These are phyloP conservation scores for Hibiscus mutabilis DNA, from an alignment of 345 rosid species.

Conservation along the genomic window DNA sequence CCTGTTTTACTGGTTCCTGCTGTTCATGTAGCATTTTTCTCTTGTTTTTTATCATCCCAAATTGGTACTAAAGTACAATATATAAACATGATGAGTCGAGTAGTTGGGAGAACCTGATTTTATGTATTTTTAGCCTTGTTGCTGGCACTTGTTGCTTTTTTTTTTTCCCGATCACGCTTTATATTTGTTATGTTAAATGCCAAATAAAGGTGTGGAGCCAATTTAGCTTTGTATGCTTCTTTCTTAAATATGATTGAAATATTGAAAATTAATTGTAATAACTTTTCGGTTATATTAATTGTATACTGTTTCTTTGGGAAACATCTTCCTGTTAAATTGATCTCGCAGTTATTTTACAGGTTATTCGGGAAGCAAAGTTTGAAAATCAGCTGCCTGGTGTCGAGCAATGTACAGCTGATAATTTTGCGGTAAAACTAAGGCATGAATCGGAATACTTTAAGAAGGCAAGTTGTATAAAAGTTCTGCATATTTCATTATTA, in stretches of 20 bases:
- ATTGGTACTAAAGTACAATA: background rate
- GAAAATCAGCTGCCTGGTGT: conserved; percentile 9
- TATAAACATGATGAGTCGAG: background rate
- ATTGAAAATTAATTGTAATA: background rate
- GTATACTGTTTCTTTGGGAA: background rate
- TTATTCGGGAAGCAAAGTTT: conserved; percentile 24
- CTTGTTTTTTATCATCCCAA: background rate
- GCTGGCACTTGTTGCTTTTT: background rate
- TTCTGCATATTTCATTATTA: background rate
- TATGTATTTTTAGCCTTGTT: background rate
- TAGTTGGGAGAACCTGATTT: background rate
- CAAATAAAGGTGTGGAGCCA: background rate
- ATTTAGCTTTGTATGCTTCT: background rate
- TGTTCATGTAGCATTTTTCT: background rate
- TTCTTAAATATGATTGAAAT: background rate
- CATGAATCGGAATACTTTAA: conserved; percentile 37
- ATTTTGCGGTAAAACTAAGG: conserved; percentile 17
- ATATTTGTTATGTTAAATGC: background rate
- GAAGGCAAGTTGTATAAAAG: conserved; percentile 24
- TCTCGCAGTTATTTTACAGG: conserved; percentile 25
- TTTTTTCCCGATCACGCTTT: background rate
- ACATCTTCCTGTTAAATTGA: conserved; percentile 9
- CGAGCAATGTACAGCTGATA: conserved; percentile 16
- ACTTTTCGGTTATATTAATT: background rate
- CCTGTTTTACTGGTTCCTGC: background rate